These are phyloP conservation scores for Fusarium pilosicola DNA, from an alignment of 2,329 filamentous ascomycete species.

Conservation along the genomic window DNA sequence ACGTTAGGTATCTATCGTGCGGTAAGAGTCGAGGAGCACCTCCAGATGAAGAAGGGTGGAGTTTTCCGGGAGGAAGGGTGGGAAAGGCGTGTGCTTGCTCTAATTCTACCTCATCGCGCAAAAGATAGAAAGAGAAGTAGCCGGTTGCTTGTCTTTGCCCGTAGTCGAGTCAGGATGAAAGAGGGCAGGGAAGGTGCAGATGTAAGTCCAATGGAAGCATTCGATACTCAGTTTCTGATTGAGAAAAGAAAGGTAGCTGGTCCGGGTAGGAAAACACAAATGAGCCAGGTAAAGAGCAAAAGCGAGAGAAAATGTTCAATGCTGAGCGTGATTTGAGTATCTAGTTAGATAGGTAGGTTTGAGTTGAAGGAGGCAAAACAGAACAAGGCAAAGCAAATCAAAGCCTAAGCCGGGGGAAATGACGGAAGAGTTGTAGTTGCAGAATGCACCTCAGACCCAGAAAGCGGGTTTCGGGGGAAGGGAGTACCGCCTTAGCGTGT, in stretches of 20 bases:
- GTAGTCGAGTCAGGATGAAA: constrained; percentile 14
- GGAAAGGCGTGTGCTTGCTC: constrained; percentile 17
- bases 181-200: not conserved
- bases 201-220: not conserved
- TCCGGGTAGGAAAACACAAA: constrained; percentile 1
- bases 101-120: constrained; percentile 33
- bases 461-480: constrained; percentile 38
- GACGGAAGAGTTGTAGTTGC: constrained; percentile 34
- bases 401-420: constrained; percentile 24
- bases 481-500: constrained; percentile 26
- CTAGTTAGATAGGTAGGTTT: not conserved
- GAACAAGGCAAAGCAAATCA: constrained; percentile 22
- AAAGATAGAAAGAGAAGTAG: constrained; percentile 9
- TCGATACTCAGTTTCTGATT: not conserved
- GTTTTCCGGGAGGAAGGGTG: constrained; percentile 9
- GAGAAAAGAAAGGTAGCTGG: not conserved
- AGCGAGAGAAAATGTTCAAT: not conserved
- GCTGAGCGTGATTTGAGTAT: not conserved
- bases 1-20: not conserved
- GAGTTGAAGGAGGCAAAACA: constrained; percentile 32
- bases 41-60: constrained; percentile 10
- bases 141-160: constrained; percentile 1
- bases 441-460: constrained; percentile 23
- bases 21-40: constrained; percentile 12
- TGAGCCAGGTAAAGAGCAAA: constrained; percentile 10